Percentiles rank a stretch among this genome's conserved stretches.
Conservation (phyloP, 164 flowering plant species). For the Vitis amurensis region DNA sequence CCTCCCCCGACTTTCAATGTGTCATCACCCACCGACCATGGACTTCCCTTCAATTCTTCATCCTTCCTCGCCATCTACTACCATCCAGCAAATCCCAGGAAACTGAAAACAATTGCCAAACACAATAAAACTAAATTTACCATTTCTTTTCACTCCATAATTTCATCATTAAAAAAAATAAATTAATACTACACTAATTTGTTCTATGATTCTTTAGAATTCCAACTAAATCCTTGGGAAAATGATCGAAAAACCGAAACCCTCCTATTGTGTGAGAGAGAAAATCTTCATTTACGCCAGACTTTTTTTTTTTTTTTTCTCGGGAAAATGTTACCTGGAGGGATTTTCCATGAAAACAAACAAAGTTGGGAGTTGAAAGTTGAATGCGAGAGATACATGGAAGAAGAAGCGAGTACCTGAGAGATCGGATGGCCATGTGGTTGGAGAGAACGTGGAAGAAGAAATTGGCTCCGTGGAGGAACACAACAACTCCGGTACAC, state of each 20-base stretch:
- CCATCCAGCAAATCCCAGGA: slow-evolving; percentile 53
- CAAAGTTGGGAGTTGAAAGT: no score
- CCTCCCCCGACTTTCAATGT: no score
- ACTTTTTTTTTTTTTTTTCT: not conserved
- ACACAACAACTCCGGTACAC: slow-evolving; percentile 59
- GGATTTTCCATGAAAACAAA: no score
- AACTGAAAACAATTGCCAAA: slow-evolving; percentile 30
- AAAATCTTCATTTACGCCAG: no score
- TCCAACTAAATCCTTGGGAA: no score
- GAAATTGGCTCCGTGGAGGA: slow-evolving; percentile 67
- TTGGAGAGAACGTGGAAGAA: slow-evolving; percentile 54
- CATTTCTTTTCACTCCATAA: no score
- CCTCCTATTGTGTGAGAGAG: no score
- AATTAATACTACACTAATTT: no score
- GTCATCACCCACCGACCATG: no score
- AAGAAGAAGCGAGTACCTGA: slow-evolving; percentile 37
- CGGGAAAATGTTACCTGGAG: not conserved
- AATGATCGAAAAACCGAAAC: no score
- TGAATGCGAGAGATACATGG: not conserved
- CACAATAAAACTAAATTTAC: not conserved
- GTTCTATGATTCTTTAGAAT: no score
- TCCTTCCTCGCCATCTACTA: slow-evolving; percentile 8
- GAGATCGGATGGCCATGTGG: slow-evolving; percentile 39
- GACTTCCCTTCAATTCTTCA: not conserved
- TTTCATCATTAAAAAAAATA: no score